Evolutionary conservation across 768 basidiomycete genomes (phyloP).

Genomic region (Grammothele lineata): DNA sequence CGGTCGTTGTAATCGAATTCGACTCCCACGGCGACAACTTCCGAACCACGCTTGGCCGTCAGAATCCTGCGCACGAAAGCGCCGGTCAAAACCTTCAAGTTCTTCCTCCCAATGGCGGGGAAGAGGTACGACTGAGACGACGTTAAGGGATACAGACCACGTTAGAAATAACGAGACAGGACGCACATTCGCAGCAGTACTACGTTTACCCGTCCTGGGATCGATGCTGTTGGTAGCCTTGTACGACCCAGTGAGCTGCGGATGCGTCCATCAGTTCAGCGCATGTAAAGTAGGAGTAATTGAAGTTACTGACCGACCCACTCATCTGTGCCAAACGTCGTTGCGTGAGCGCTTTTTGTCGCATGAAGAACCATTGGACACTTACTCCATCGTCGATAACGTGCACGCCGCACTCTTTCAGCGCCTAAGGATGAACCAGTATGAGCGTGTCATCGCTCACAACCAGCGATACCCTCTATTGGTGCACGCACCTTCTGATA

Average conservation of each 20-base stretch:
- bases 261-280: too few species aligned
- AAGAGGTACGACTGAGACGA: constrained; percentile 16
- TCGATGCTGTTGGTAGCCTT: constrained; percentile 16
- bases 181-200: constrained; percentile 21
- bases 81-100: constrained; percentile 26
- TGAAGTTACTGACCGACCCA: too few species aligned
- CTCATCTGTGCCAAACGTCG: too few species aligned
- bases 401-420: constrained; percentile 6
- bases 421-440: too few species aligned
- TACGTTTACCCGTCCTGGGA: constrained; percentile 17
- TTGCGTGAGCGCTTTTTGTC: too few species aligned
- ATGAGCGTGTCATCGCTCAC: too few species aligned
- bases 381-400: constrained; percentile 6
- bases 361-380: too few species aligned
- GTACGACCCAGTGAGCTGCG: constrained; percentile 1
- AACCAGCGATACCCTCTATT: too few species aligned
- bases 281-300: too few species aligned
- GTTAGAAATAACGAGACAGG: not conserved
- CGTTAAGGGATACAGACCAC: not conserved
- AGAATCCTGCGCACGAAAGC: constrained; percentile 20
- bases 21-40: constrained; percentile 31
- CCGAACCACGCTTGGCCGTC: not conserved
- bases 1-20: constrained; percentile 28
- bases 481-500: constrained; percentile 13
- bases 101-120: constrained; percentile 19